Base-by-base conservation (phyloP, 176 grass and related monocot genomes). In the Hordeum vulgare region DNA sequence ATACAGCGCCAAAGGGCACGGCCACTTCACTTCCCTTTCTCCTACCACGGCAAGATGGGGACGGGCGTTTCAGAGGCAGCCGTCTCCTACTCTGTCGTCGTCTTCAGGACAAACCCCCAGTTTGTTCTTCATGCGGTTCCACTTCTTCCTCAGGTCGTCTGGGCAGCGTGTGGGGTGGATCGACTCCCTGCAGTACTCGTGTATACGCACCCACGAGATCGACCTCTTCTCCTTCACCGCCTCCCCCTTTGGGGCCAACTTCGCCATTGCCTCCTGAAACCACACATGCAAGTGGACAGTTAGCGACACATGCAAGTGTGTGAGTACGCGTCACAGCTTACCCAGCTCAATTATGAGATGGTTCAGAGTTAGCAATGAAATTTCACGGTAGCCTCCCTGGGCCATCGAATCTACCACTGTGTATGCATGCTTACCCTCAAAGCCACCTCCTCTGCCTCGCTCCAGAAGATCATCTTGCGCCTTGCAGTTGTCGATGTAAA, bases 91-190 rank as follows among this genome's bases (percentile, higher is more conserved):
- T 0, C 47, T 7, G 0, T 15, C 47, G 0, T 14, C 47, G 47
- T 51, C 24, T 73, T 73, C 24, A 8, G 3, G 70, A 20, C 25
- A 4, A 3, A 0, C 63, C 4, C 47, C 15, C 10, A n/a, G 18
- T 58, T 36, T 86, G 82, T 79, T 90, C 74, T 51, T 88, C 36
- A 94, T 91, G 75, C 83, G 78, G 75, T 89, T 86, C 94, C 94
- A 97, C 69, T 97, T 97, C 64, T 84, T 82, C 47, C 84, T 86
- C 47, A 97, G 79, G 84, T 94, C 94, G 28, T 0, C 7, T 3
- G 91, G 86, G 6, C 81, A 67, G 53, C 94, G 91, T 10, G 58
- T 79, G 74, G 7, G 51, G 80, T 97, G 78, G 61, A 97, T 94
- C 29, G 60, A 75, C 49, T 54, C 20, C 8, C 18, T 18, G 14